A percentile compares a stretch with the other conserved stretches of the same genome.
phyloP scores from a whole-genome alignment of 2,329 filamentous ascomycete species.

The Lachnum nothofagi region DNA sequence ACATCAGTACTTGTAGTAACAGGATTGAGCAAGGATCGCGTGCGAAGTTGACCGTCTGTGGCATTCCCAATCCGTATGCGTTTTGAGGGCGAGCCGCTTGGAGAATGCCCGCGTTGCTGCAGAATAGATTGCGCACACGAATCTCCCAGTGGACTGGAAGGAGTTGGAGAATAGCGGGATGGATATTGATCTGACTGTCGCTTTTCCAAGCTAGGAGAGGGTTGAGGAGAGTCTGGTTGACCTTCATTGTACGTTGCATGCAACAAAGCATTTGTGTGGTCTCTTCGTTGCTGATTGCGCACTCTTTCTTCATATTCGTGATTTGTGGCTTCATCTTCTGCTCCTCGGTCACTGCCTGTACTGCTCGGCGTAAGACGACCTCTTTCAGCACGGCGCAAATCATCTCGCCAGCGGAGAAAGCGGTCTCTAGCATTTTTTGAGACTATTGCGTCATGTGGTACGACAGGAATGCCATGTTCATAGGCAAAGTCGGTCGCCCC shows the following conservation, averaged over 20 bases:
- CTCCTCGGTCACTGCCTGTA: constrained; percentile 24
- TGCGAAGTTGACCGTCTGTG: constrained; percentile 25
- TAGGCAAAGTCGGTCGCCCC: constrained; percentile 84
- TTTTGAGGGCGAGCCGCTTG: constrained; percentile 24
- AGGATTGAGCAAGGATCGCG: constrained; percentile 27
- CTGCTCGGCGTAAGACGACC: constrained; percentile 32
- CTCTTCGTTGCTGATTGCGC: constrained; percentile 32
- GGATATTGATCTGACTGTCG: constrained; percentile 10
- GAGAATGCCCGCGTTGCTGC: constrained; percentile 15
- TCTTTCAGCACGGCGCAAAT: constrained; percentile 59
- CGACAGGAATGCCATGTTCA: constrained; percentile 66
- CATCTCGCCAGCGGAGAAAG: constrained; percentile 72
- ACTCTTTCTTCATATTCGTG: constrained; percentile 29
- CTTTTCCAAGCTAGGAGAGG: constrained; percentile 22
- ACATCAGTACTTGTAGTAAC: constrained; percentile 17
- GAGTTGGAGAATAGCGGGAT: constrained; percentile 10
- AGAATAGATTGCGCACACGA: constrained; percentile 7
- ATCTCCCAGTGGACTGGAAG: constrained; percentile 3
- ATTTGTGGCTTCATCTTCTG: constrained; percentile 21
- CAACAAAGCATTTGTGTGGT: constrained; percentile 51
- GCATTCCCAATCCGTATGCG: constrained; percentile 23
- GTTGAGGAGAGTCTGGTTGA: constrained; percentile 52
- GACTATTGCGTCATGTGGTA: constrained; percentile 73
- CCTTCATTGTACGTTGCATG: constrained; percentile 59
- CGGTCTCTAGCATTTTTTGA: constrained; percentile 74